Evolutionary conservation across 179 eudicot species (phyloP).

Genomic region (Actinidia chinensis): DNA sequence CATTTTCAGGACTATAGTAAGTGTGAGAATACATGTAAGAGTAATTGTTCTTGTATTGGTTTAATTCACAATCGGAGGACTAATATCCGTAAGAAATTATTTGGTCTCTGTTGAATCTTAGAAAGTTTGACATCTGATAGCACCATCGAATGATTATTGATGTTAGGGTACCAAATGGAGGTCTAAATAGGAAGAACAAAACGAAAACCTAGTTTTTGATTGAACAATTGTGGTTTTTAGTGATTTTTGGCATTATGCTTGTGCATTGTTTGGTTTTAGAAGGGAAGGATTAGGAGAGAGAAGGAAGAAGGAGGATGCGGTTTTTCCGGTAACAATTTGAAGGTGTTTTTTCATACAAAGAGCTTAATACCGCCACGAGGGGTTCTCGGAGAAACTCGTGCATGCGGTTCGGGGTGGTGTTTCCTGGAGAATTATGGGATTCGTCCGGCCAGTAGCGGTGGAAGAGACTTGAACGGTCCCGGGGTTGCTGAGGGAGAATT

Average conservation of each 20-base stretch:
- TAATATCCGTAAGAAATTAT: slow-evolving; percentile 46
- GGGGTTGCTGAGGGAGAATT: slow-evolving; percentile 86
- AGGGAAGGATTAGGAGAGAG: slow-evolving; percentile 31
- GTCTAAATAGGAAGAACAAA: slow-evolving; percentile 20
- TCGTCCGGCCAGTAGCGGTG: slow-evolving; percentile 52
- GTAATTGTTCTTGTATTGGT: slow-evolving; percentile 65
- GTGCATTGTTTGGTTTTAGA: slow-evolving; percentile 34
- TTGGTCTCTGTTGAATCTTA: slow-evolving; percentile 52
- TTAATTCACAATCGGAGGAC: slow-evolving; percentile 30
- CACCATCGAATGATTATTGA: slow-evolving; percentile 31
- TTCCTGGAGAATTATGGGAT: slow-evolving; percentile 40
- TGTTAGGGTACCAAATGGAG: slow-evolving; percentile 42
- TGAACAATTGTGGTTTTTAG: slow-evolving; percentile 30
- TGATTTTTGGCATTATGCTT: slow-evolving; percentile 19
- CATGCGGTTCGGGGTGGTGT: slow-evolving; percentile 63
- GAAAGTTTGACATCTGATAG: slow-evolving; percentile 51
- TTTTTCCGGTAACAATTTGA: slow-evolving; percentile 40
- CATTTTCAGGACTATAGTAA: slow-evolving; percentile 35
- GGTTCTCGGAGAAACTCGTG: slow-evolving; percentile 62
- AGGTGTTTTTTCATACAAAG: slow-evolving; percentile 53
- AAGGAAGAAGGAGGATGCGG: slow-evolving; percentile 23
- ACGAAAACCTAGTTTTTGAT: slow-evolving; percentile 22
- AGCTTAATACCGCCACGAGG: slow-evolving; percentile 54
- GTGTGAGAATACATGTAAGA: slow-evolving; percentile 55
- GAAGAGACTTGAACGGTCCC: slow-evolving; percentile 76